phyloP scores from a whole-genome alignment of 2,329 filamentous ascomycete genomes.

The Sporothrix brasiliensis region DNA sequence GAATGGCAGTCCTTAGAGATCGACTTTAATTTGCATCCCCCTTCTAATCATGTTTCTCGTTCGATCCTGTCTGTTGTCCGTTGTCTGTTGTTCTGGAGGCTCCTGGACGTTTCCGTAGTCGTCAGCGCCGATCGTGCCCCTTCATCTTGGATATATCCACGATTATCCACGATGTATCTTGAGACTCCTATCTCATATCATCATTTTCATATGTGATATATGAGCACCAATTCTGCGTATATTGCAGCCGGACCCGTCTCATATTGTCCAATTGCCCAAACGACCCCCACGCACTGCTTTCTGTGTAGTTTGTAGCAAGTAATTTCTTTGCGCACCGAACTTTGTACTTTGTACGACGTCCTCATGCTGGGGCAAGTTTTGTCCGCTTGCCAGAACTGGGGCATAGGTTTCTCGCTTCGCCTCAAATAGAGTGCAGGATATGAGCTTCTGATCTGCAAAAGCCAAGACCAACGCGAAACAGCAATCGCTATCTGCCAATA shows the following conservation, averaged over 20 bases:
- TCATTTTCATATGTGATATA: neutral
- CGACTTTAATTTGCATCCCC: neutral
- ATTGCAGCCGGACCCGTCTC: neutral
- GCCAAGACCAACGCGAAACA: constrained; percentile 28
- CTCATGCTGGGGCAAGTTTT: neutral
- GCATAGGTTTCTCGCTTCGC: neutral
- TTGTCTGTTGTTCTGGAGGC: neutral
- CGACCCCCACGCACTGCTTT: neutral
- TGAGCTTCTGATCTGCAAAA: constrained; percentile 27
- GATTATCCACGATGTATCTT: constrained; percentile 2
- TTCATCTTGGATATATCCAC: constrained; percentile 18
- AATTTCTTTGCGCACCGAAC: neutral
- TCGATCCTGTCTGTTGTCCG: neutral
- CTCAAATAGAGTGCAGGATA: constrained; percentile 22
- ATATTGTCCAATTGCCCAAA: neutral
- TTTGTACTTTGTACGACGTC: neutral
- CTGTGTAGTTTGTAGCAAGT: neutral
- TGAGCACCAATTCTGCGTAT: neutral
- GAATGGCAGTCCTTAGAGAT: neutral
- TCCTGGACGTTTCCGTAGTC: neutral
- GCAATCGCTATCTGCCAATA: constrained; percentile 15
- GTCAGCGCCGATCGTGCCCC: neutral
- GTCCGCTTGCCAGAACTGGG: neutral
- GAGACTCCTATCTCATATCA: neutral
- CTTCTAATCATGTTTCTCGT: neutral